phyloP scores from a whole-genome alignment of 179 eudicot genomes.

The Beta macrorhiza region DNA sequence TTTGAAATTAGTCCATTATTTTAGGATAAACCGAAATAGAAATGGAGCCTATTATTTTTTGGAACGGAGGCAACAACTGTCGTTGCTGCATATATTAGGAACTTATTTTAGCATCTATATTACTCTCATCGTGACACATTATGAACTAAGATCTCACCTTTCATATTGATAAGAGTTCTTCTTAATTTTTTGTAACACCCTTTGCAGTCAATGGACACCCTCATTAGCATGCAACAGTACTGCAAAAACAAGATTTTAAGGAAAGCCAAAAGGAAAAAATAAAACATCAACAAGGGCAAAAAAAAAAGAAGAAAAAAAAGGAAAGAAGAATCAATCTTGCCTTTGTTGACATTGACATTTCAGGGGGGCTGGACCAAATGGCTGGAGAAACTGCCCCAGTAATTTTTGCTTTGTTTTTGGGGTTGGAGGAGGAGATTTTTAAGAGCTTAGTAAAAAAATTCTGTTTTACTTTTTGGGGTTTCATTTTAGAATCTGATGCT shows the following conservation, averaged over 20 bases:
- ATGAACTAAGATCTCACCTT: slow-evolving; percentile 47
- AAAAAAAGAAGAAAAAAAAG: no score
- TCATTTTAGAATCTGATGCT: slow-evolving; percentile 35
- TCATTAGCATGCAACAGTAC: slow-evolving; percentile 72
- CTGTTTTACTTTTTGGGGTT: slow-evolving; percentile 13
- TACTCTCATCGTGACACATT: neutral
- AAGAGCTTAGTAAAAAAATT: slow-evolving; percentile 2
- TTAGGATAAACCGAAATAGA: no score
- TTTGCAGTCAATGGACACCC: slow-evolving; percentile 72
- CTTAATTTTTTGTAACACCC: slow-evolving; percentile 63
- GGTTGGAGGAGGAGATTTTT: slow-evolving; percentile 5
- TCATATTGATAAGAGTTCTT: slow-evolving; percentile 63
- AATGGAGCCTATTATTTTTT: neutral
- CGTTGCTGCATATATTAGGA: no score
- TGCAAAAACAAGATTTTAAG: slow-evolving; percentile 22
- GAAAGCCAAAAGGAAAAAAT: neutral
- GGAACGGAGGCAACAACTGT: no score
- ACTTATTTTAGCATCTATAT: no score
- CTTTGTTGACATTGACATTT: slow-evolving; percentile 32
- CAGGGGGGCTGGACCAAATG: neutral
- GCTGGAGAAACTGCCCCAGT: neutral
- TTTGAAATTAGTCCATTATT: no score
- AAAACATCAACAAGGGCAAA: neutral
- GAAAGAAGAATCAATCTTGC: slow-evolving; percentile 11
- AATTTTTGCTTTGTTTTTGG: neutral